phyloP scores from a whole-genome alignment of 768 basidiomycete species.

The Tylopilus sp. region DNA sequence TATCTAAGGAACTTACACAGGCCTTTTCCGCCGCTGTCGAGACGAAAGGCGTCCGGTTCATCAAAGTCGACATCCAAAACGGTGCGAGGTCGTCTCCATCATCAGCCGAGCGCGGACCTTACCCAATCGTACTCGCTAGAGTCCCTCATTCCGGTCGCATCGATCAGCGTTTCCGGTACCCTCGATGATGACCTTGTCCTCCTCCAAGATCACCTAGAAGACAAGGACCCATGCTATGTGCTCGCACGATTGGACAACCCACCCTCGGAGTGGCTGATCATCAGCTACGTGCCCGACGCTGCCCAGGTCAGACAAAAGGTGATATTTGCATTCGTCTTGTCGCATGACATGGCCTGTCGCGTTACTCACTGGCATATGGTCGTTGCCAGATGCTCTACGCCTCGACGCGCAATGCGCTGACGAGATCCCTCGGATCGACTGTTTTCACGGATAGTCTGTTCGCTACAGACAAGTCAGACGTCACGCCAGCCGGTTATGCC shows the following conservation, averaged over 20 bases:
- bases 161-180: slow-evolving; percentile 45
- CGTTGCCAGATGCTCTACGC: slow-evolving; percentile 79
- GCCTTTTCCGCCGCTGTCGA: slow-evolving; percentile 58
- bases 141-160: slow-evolving; percentile 58
- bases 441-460: slow-evolving; percentile 73
- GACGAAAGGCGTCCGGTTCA: slow-evolving; percentile 55
- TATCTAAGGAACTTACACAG: slow-evolving; percentile 54
- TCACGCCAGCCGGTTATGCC: slow-evolving; percentile 67
- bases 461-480: slow-evolving; percentile 67
- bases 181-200: slow-evolving; percentile 59
- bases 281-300: slow-evolving; percentile 80
- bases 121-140: slow-evolving; percentile 43
- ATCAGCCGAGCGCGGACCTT: slow-evolving; percentile 18
- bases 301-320: slow-evolving; percentile 84
- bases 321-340: slow-evolving; percentile 8
- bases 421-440: slow-evolving; percentile 71
- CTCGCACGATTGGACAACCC: slow-evolving; percentile 63
- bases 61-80: slow-evolving; percentile 74
- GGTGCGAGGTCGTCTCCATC: slow-evolving; percentile 44
- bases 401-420: slow-evolving; percentile 65
- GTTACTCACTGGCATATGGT: not conserved
- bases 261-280: slow-evolving; percentile 63
- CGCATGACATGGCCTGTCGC: not conserved
- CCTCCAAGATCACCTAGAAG: slow-evolving; percentile 57
- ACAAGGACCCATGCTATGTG: slow-evolving; percentile 69